Conservation (phyloP, 768 basidiomycete species). For the Cubamyces sp. region DNA sequence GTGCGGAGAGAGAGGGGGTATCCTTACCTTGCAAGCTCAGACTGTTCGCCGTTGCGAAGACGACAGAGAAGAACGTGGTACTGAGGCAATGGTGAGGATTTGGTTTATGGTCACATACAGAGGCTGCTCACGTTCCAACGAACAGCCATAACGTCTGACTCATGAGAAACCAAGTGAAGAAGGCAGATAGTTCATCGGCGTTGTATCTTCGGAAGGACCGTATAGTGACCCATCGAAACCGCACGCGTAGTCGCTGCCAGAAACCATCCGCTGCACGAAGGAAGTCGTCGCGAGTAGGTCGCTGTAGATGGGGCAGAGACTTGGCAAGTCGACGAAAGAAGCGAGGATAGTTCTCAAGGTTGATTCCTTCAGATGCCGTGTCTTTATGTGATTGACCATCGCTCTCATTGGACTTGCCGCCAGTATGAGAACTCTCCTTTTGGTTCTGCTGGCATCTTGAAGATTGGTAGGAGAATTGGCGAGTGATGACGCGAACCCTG, state of each 20-base stretch:
- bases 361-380: slow-evolving; percentile 1
- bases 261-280: slow-evolving; percentile 86
- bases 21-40: slow-evolving; percentile 77
- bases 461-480: slow-evolving; percentile 3
- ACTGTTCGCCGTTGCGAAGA: slow-evolving; percentile 89
- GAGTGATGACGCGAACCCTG: slow-evolving; percentile 1
- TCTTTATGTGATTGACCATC: slow-evolving; percentile 7
- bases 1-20: background rate
- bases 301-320: slow-evolving; percentile 74
- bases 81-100: slow-evolving; percentile 40
- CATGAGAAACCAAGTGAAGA: slow-evolving; percentile 94
- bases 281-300: slow-evolving; percentile 89
- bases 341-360: slow-evolving; percentile 72
- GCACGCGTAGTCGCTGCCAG: slow-evolving; percentile 84
- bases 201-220: slow-evolving; percentile 94
- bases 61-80: slow-evolving; percentile 93
- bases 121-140: slow-evolving; percentile 78
- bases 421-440: background rate
- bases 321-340: slow-evolving; percentile 80
- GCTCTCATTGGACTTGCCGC: background rate
- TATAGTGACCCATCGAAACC: slow-evolving; percentile 98
- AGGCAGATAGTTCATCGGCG: slow-evolving; percentile 95
- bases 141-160: slow-evolving; percentile 96
- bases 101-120: slow-evolving; percentile 1
- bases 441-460: background rate